Evolutionary conservation across 495 filamentous ascomycete genomes (phyloP).

Genomic region (Haplographium delicatum): DNA sequence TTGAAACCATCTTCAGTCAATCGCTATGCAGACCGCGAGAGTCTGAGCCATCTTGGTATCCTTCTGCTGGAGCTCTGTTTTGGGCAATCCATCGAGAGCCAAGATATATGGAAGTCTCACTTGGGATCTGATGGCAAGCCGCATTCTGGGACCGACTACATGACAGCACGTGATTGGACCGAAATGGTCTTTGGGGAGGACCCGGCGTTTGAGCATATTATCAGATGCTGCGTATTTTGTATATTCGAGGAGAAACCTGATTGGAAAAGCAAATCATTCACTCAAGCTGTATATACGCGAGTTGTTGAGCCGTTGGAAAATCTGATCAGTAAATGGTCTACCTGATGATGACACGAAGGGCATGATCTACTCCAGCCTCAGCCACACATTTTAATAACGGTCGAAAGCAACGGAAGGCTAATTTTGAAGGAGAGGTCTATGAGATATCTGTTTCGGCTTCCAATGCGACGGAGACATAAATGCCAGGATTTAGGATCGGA

Average conservation of each 20-base stretch:
- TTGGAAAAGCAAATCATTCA: constrained; percentile 14
- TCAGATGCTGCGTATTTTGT: constrained; percentile 16
- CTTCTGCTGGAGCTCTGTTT: constrained; percentile 28
- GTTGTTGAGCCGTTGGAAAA: constrained; percentile 18
- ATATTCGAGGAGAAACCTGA: constrained; percentile 12
- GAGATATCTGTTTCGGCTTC: no score
- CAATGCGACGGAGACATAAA: no score
- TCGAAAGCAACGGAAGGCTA: no score
- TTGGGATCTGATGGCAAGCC: not conserved
- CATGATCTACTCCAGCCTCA: no score
- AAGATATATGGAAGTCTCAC: constrained; percentile 5
- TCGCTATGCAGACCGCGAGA: not conserved
- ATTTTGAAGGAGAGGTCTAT: no score
- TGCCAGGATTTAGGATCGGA: no score
- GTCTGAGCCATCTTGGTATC: constrained; percentile 21
- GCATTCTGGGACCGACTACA: not conserved
- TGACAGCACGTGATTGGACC: constrained; percentile 1
- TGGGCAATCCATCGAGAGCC: constrained; percentile 20
- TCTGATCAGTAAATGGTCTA: constrained; percentile 4
- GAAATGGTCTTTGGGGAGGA: constrained; percentile 11
- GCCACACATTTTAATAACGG: no score
- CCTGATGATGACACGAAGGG: no score
- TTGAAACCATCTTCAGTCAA: no score
- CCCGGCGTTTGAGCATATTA: constrained; percentile 1
- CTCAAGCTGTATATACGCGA: constrained; percentile 10